A percentile compares a stretch with the other conserved stretches of the same genome.
These are phyloP conservation scores for Trametes polyzona DNA, from an alignment of 1,284 basidiomycete genomes.

Conservation along the genomic window DNA sequence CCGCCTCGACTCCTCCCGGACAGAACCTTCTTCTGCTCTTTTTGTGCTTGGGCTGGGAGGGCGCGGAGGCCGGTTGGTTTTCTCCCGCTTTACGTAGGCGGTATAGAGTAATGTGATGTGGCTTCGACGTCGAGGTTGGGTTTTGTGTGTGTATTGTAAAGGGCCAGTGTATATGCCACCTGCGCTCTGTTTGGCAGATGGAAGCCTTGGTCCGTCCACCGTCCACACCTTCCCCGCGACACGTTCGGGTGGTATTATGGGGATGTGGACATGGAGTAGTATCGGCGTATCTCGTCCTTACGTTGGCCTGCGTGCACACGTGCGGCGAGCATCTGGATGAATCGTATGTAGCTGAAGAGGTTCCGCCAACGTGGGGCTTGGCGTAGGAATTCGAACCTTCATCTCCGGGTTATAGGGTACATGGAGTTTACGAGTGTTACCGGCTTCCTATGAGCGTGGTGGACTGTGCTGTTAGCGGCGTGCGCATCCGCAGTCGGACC, in stretches of 20 bases:
- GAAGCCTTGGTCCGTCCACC: too few relatives aligned
- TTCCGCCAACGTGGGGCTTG: background rate
- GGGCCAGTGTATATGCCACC: background rate
- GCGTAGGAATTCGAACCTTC: background rate
- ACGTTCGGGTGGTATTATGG: background rate
- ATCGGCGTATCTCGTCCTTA: background rate
- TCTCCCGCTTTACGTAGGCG: conserved; percentile 5
- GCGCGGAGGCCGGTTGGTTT: background rate
- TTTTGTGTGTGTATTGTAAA: background rate
- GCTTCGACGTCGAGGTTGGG: background rate
- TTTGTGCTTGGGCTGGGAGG: background rate
- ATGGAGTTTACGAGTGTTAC: background rate
- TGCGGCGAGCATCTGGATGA: background rate
- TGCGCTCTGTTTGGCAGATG: conserved; percentile 8
- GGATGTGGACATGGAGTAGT: background rate
- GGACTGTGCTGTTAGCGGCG: background rate
- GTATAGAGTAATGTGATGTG: conserved; percentile 14
- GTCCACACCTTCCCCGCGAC: background rate
- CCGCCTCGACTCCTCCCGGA: background rate
- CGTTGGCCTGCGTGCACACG: background rate
- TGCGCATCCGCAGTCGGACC: background rate
- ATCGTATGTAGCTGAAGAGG: background rate
- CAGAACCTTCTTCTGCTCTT: background rate
- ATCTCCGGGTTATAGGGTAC: background rate
- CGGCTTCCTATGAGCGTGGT: too few relatives aligned